Evolutionary conservation across 805 yeast species (phyloP).

Genomic region (Yamadazyma akitaensis): DNA sequence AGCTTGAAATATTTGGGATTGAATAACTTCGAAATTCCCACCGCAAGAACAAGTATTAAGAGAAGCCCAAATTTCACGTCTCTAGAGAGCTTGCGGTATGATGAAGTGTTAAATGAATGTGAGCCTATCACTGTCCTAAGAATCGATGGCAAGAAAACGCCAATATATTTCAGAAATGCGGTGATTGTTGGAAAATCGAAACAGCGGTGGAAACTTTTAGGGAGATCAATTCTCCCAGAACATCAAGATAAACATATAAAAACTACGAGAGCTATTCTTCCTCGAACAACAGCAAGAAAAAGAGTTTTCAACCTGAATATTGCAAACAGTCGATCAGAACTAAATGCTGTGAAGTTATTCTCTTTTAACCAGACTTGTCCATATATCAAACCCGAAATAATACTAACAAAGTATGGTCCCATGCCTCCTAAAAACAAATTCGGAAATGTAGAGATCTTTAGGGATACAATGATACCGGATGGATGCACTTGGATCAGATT

Average conservation of each 20-base stretch:
- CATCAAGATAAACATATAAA: conserved; percentile 19
- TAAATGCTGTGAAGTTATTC: conserved; percentile 21
- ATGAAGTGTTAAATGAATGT: conserved; percentile 20
- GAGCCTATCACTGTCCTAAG: conserved; percentile 16
- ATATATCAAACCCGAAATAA: conserved; percentile 15
- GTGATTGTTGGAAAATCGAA: conserved; percentile 28
- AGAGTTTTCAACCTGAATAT: conserved; percentile 19
- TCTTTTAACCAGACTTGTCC: conserved; percentile 30
- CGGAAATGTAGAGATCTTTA: conserved; percentile 31
- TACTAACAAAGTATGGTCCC: conserved; percentile 3
- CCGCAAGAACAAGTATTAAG: conserved; percentile 23
- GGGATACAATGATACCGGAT: conserved; percentile 28
- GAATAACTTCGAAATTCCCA: conserved; percentile 23
- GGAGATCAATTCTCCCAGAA: conserved; percentile 24
- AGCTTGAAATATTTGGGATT: conserved; percentile 21
- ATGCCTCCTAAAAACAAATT: conserved; percentile 26
- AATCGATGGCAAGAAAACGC: conserved; percentile 13
- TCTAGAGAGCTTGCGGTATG: conserved; percentile 20
- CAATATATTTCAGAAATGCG: conserved; percentile 20
- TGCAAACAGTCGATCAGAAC: conserved; percentile 15
- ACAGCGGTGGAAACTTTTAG: conserved; percentile 33
- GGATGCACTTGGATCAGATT: conserved; percentile 27
- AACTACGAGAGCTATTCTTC: conserved; percentile 14
- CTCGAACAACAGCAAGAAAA: conserved; percentile 22
- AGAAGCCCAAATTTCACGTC: conserved; percentile 27